Percentiles rank a stretch among this genome's conserved stretches.
These are phyloP conservation scores for Gyrodon lividus DNA, from an alignment of 768 basidiomycete genomes.

Conservation along the genomic window DNA sequence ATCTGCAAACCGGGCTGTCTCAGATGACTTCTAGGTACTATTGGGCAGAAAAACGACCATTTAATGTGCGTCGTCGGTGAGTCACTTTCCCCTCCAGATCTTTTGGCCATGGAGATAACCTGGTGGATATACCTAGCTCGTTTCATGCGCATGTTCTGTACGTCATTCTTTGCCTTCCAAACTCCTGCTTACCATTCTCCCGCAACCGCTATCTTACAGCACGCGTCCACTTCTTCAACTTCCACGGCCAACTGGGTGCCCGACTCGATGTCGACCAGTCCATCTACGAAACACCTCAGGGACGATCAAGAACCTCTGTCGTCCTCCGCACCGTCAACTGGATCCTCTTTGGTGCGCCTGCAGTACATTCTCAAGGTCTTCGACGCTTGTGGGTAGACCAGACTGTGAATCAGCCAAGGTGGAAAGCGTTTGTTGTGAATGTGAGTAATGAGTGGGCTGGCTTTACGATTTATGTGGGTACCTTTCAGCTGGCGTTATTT, in stretches of 20 bases:
- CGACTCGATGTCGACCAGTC: conserved; percentile 33
- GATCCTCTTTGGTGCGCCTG: conserved; percentile 46
- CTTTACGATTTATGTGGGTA: conserved; percentile 47
- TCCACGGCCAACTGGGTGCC: conserved; percentile 37
- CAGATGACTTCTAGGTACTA: not conserved
- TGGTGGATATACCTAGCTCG: not conserved
- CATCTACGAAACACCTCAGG: conserved; percentile 11
- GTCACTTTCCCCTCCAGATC: not conserved
- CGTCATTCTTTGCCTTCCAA: not conserved
- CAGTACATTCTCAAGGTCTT: conserved; percentile 40
- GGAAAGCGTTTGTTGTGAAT: conserved; percentile 42
- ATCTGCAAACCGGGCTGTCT: too few relatives aligned
- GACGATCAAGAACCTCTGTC: conserved; percentile 25
- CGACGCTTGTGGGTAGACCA: conserved; percentile 47
- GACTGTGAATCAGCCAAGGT: conserved; percentile 37
- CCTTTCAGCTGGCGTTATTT: not conserved
- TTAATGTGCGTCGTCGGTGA: conserved; percentile 10
- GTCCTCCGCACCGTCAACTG: conserved; percentile 37
- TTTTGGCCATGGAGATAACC: too few relatives aligned
- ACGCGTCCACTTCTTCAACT: conserved; percentile 33
- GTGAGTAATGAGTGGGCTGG: conserved; percentile 48
- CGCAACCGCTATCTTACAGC: conserved; percentile 12
- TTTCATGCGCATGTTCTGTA: conserved; percentile 13
- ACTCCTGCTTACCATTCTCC: not conserved
- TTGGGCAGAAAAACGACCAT: conserved; percentile 4